Percentiles rank a stretch among this genome's conserved stretches.
Evolutionary conservation across 495 filamentous ascomycete species (phyloP).

Genomic region (Aspergillus wentii): DNA sequence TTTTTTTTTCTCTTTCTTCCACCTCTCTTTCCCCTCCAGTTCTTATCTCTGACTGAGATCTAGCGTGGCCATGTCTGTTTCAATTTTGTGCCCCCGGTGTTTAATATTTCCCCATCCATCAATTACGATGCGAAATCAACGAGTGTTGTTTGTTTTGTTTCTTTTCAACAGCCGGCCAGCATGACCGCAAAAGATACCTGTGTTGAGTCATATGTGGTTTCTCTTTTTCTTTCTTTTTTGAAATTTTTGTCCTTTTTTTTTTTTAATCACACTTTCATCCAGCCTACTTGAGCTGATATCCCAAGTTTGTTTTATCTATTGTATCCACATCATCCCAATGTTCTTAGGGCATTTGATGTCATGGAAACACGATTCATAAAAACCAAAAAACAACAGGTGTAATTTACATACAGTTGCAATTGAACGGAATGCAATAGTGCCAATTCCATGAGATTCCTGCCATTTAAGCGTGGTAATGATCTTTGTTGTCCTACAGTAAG

Average conservation of each 20-base stretch:
- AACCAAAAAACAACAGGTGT: slow-evolving; percentile 11
- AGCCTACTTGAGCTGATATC: slow-evolving; percentile 12
- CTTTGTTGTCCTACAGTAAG: no score
- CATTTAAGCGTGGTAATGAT: no score
- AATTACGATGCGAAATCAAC: no score
- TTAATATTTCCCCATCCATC: no score
- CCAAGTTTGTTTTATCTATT: slow-evolving; percentile 10
- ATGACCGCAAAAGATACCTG: slow-evolving; percentile 1
- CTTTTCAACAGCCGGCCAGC: neutral
- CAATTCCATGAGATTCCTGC: neutral
- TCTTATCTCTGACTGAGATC: no score
- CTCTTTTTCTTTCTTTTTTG: slow-evolving; percentile 8
- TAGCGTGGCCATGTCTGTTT: no score
- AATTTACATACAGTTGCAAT: slow-evolving; percentile 10
- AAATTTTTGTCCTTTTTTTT: slow-evolving; percentile 2
- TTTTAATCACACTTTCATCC: slow-evolving; percentile 1
- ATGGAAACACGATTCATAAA: no score
- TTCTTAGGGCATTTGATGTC: no score
- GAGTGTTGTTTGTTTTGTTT: neutral
- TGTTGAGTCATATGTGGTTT: neutral
- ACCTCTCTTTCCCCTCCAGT: neutral
- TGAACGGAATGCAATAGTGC: slow-evolving; percentile 8
- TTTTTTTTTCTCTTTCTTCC: slow-evolving; percentile 10
- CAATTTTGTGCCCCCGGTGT: no score
- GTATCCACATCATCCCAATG: slow-evolving; percentile 5